Evolutionary conservation across 768 basidiomycete genomes (phyloP).

Genomic region (Mycena leptocephala): DNA sequence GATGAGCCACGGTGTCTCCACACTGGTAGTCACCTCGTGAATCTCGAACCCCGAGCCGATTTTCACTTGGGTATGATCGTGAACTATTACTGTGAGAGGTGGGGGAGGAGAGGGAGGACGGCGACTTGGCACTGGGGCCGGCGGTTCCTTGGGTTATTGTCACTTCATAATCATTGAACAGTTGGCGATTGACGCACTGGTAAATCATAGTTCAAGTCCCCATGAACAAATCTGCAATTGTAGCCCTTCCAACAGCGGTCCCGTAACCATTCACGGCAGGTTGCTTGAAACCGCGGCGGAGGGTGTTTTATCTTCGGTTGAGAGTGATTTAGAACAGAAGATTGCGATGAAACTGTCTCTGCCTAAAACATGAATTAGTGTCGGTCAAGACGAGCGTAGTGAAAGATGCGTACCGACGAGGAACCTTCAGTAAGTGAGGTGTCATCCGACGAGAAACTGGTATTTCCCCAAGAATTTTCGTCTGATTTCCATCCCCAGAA

Average conservation of each 20-base stretch:
- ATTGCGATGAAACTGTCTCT: slow-evolving; percentile 19
- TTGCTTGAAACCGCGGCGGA: slow-evolving; percentile 35
- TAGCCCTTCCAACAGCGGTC: slow-evolving; percentile 43
- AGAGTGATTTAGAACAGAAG: slow-evolving; percentile 3
- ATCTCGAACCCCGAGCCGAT: slow-evolving; percentile 77
- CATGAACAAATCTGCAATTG: slow-evolving; percentile 43
- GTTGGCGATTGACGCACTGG: slow-evolving; percentile 30
- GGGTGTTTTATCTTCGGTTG: slow-evolving; percentile 26
- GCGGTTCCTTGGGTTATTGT: background rate
- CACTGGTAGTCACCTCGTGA: slow-evolving; percentile 71
- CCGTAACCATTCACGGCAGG: slow-evolving; percentile 53
- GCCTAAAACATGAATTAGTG: background rate
- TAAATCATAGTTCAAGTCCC: slow-evolving; percentile 43
- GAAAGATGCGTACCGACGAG: background rate
- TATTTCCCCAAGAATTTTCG: background rate
- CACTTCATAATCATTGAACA: background rate
- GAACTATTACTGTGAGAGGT: slow-evolving; percentile 51
- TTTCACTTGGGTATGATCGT: slow-evolving; percentile 71
- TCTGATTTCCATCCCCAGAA: background rate
- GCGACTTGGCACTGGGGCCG: background rate
- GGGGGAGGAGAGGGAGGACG: slow-evolving; percentile 24
- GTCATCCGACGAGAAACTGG: slow-evolving; percentile 28
- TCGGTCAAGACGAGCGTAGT: background rate
- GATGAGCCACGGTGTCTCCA: slow-evolving; percentile 77
- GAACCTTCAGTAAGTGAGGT: slow-evolving; percentile 3